phyloP scores from a whole-genome alignment of 257 asterid species.

The Salvia miltiorrhiza region DNA sequence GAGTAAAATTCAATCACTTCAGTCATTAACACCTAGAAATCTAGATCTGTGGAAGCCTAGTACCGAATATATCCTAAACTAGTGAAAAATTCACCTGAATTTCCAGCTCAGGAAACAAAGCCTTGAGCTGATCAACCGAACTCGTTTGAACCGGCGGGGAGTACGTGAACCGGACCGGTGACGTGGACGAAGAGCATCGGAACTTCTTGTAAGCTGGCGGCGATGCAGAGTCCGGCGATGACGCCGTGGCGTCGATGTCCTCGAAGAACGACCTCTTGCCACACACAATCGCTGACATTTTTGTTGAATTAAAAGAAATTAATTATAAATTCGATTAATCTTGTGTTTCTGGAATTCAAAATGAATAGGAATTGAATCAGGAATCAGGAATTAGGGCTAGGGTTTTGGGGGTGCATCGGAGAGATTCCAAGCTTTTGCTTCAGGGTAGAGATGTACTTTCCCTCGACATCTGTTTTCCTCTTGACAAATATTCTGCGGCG shows the following conservation, averaged over 20 bases:
- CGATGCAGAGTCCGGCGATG: conserved; percentile 51
- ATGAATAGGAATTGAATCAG: not conserved
- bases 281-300: conserved; percentile 67
- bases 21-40: not conserved
- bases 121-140: conserved; percentile 51
- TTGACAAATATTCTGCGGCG: not conserved
- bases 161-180: conserved; percentile 47
- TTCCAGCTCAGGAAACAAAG: conserved; percentile 56
- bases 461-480: not conserved
- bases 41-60: conserved; percentile 5
- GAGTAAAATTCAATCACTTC: not conserved
- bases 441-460: conserved; percentile 19
- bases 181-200: conserved; percentile 47
- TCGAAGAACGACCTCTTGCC: conserved; percentile 85
- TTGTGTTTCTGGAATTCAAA: not conserved
- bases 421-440: conserved; percentile 43
- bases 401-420: conserved; percentile 19
- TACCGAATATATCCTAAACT: not conserved
- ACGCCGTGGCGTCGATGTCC: conserved; percentile 43
- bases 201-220: conserved; percentile 54
- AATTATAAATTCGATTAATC: not conserved
- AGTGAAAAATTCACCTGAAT: conserved; percentile 34
- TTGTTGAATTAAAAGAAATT: conserved; percentile 9
- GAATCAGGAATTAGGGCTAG: conserved; percentile 24
- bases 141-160: conserved; percentile 26